phyloP scores from a whole-genome alignment of 1,284 basidiomycete genomes.

The Amylostereum areolatum region DNA sequence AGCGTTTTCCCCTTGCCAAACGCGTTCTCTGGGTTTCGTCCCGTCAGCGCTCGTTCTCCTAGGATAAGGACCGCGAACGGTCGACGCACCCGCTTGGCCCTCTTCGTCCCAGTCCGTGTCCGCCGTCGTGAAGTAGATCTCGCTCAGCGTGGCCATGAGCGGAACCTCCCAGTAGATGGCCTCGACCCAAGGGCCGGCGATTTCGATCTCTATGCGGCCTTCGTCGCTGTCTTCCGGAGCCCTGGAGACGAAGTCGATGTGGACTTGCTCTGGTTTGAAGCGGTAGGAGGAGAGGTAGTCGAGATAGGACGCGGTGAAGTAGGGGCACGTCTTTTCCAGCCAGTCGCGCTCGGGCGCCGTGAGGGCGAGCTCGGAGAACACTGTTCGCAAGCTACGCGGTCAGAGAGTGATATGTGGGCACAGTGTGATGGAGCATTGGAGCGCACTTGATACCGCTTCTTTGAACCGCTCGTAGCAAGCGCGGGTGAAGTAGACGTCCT shows the following conservation, averaged over 20 bases:
- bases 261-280: slow-evolving; percentile 81
- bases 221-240: slow-evolving; percentile 36
- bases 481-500: slow-evolving; percentile 66
- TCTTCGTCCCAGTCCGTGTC: slow-evolving; percentile 82
- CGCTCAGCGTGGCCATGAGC: slow-evolving; percentile 84
- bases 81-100: slow-evolving; percentile 62
- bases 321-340: slow-evolving; percentile 71
- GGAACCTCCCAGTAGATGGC: slow-evolving; percentile 97
- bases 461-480: slow-evolving; percentile 65
- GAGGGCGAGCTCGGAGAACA: slow-evolving; percentile 61
- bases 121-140: slow-evolving; percentile 67
- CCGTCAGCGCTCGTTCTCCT: not conserved
- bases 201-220: slow-evolving; percentile 74
- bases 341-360: slow-evolving; percentile 63
- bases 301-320: slow-evolving; percentile 71
- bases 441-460: slow-evolving; percentile 62
- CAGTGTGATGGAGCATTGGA: not conserved
- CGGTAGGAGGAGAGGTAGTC: slow-evolving; percentile 69
- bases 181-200: slow-evolving; percentile 80
- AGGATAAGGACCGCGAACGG: not conserved
- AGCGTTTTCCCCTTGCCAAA: slow-evolving; percentile 68
- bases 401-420: not conserved
- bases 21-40: slow-evolving; percentile 37
- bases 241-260: slow-evolving; percentile 57
- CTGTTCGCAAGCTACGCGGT: slow-evolving; percentile 30